phyloP scores from a whole-genome alignment of 1,284 basidiomycete genomes.

The Termitomyces sp. region DNA sequence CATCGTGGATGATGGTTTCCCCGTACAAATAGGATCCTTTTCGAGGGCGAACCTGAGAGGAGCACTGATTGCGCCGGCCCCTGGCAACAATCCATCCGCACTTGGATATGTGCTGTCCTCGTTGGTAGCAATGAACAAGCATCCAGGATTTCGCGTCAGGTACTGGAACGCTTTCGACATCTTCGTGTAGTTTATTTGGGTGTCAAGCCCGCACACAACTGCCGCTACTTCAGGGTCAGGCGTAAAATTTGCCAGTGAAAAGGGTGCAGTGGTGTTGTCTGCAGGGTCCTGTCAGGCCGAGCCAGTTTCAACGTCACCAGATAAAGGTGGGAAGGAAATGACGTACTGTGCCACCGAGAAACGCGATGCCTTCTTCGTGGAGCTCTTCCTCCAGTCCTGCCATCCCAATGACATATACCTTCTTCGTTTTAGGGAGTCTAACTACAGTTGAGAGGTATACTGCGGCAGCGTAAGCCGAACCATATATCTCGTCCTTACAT shows the following conservation, averaged over 20 bases:
- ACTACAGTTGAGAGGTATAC: slow-evolving; percentile 89
- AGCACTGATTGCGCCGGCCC: slow-evolving; percentile 80
- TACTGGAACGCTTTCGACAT: slow-evolving; percentile 92
- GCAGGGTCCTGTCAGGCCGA: slow-evolving; percentile 60
- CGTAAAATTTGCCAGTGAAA: slow-evolving; percentile 66
- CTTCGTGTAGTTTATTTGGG: slow-evolving; percentile 85
- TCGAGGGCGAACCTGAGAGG: slow-evolving; percentile 77
- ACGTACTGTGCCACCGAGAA: slow-evolving; percentile 83
- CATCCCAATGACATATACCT: slow-evolving; percentile 96
- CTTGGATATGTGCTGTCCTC: slow-evolving; percentile 88
- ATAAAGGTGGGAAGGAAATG: slow-evolving; percentile 1
- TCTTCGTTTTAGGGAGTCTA: slow-evolving; percentile 86
- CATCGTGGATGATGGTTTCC: slow-evolving; percentile 91
- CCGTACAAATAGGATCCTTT: slow-evolving; percentile 73
- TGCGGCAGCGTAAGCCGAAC: slow-evolving; percentile 91
- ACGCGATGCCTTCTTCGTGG: slow-evolving; percentile 73
- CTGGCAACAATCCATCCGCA: slow-evolving; percentile 78
- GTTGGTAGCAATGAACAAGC: slow-evolving; percentile 90
- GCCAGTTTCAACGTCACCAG: neutral
- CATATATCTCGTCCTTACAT: slow-evolving; percentile 86
- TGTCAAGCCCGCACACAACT: slow-evolving; percentile 87
- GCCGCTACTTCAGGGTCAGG: slow-evolving; percentile 80
- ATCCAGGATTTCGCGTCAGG: slow-evolving; percentile 72
- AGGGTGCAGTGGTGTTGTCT: slow-evolving; percentile 74
- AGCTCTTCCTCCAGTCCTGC: slow-evolving; percentile 91